These are phyloP conservation scores for Lophium mytilinum DNA, from an alignment of 495 filamentous ascomycete species.

Conservation along the genomic window DNA sequence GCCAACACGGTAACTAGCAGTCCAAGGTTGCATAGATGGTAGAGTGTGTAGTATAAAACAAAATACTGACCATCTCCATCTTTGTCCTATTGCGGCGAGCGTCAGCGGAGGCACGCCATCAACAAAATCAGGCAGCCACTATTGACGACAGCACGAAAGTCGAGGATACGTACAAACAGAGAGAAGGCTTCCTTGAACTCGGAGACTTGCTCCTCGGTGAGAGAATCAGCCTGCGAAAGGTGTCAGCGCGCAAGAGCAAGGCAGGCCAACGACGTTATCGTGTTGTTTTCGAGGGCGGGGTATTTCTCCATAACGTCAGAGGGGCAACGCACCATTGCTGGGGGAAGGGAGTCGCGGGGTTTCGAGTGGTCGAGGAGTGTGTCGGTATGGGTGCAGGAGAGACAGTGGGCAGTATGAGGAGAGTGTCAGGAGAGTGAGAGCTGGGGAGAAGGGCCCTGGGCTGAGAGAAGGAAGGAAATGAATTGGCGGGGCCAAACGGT, in stretches of 20 bases:
- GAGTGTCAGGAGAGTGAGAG: slow-evolving; percentile 2
- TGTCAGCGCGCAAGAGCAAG: slow-evolving; percentile 5
- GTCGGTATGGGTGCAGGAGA: too few relatives aligned
- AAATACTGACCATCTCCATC: slow-evolving; percentile 93
- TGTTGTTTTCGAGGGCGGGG: slow-evolving; percentile 23
- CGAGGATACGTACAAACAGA: slow-evolving; percentile 76
- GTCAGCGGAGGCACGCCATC: slow-evolving; percentile 10
- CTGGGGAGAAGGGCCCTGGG: not conserved
- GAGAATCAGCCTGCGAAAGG: slow-evolving; percentile 36
- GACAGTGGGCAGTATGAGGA: not conserved
- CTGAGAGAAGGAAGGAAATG: too few relatives aligned
- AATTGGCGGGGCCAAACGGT: too few relatives aligned
- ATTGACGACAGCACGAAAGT: not conserved
- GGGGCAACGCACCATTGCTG: slow-evolving; percentile 25
- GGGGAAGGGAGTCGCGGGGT: not conserved
- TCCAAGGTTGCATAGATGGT: not conserved
- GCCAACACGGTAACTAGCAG: not conserved
- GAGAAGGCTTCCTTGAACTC: slow-evolving; percentile 99
- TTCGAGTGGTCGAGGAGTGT: not conserved
- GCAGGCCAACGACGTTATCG: slow-evolving; percentile 7
- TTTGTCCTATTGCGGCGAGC: slow-evolving; percentile 66
- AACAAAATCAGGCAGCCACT: slow-evolving; percentile 21
- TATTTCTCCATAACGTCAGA: slow-evolving; percentile 4
- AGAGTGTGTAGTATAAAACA: not conserved
- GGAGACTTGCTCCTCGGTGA: slow-evolving; percentile 98